Conservation (phyloP, 805 yeast species). For the Saturnispora bothae region DNA sequence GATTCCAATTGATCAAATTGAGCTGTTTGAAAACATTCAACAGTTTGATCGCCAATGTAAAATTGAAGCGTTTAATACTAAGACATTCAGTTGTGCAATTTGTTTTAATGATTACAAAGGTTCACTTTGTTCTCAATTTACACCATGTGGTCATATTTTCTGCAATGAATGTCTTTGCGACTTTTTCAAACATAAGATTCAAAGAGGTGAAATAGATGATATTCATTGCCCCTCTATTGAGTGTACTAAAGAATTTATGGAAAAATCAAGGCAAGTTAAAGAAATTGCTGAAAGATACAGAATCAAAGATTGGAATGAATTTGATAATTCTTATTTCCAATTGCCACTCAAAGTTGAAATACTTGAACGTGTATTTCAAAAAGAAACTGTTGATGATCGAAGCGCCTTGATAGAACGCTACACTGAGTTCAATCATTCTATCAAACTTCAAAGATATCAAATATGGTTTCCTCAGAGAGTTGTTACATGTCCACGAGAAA, state of each 20-base stretch:
- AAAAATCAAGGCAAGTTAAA: conserved; percentile 11
- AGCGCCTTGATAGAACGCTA: conserved; percentile 26
- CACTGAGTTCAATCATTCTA: conserved; percentile 26
- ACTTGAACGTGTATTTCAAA: conserved; percentile 25
- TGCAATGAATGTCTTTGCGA: conserved; percentile 37
- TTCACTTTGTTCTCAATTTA: conserved; percentile 25
- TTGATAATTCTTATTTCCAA: conserved; percentile 31
- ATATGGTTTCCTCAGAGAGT: conserved; percentile 38
- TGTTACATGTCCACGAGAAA: conserved; percentile 38
- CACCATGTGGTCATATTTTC: conserved; percentile 39
- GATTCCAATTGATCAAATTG: conserved; percentile 12
- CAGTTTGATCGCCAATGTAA: conserved; percentile 16
- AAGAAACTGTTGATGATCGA: neutral
- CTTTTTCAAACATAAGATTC: conserved; percentile 33
- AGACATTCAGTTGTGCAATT: conserved; percentile 43
- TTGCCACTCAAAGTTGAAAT: conserved; percentile 30
- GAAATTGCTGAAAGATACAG: conserved; percentile 7
- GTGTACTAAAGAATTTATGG: conserved; percentile 26
- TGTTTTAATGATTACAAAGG: conserved; percentile 46
- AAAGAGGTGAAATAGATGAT: conserved; percentile 37
- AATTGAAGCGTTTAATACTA: conserved; percentile 22
- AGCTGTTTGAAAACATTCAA: conserved; percentile 9
- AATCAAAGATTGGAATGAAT: conserved; percentile 20
- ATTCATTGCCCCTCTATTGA: conserved; percentile 51
- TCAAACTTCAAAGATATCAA: conserved; percentile 34